Base-by-base conservation (phyloP, 345 rosid species). In the Lepidium africanum region DNA sequence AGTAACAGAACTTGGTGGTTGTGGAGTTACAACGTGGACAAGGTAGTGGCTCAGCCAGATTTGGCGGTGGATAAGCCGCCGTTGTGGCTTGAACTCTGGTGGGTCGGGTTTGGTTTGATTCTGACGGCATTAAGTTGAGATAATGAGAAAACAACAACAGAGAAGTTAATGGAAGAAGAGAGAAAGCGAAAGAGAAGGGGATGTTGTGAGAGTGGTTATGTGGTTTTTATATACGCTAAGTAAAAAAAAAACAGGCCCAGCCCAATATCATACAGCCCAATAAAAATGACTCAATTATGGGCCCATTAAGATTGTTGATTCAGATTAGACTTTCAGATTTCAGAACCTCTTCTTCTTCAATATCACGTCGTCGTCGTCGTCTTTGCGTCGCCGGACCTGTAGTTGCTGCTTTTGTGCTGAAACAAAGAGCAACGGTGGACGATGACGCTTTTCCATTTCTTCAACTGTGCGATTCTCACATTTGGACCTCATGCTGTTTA, bases 401-500 rank as follows among this genome's bases (percentile, higher is more conserved):
- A 69, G 67, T 41, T 46, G 0, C 64, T 19, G n/a, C 12, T 56
- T 39, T 38, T 36, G 73, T 32, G 1, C 17, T 30, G 2, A 5
- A 0, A 30, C n/a, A 40, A 4, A 50, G 5, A 58, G 13, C 23
- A 2, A 59, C 33, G 33, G 33, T 30, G 54, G 43, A 53, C 64
- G 50, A 93, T 93, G 98, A 93, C 98, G 75, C 58, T 90, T 48
- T 93, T 93, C 64, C 98, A 93, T 81, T 93, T 93, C 86, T 91
- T 93, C 87, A 93, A 93, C 83, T 93, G 98, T 63, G 97, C 98
- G 30, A 93, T 93, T 79, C 92, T 93, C 77, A 90, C 97, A 33
- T 93, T 90, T 70, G 98, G 95, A 7, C 98, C 98, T 67, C 98
- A 93, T 80, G 98, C 98, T 77, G 96, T 93, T 67, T 93, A 93